These are phyloP conservation scores for Mortierella sp. DNA, from an alignment of 371 early-diverging fungal species.

Conservation along the genomic window DNA sequence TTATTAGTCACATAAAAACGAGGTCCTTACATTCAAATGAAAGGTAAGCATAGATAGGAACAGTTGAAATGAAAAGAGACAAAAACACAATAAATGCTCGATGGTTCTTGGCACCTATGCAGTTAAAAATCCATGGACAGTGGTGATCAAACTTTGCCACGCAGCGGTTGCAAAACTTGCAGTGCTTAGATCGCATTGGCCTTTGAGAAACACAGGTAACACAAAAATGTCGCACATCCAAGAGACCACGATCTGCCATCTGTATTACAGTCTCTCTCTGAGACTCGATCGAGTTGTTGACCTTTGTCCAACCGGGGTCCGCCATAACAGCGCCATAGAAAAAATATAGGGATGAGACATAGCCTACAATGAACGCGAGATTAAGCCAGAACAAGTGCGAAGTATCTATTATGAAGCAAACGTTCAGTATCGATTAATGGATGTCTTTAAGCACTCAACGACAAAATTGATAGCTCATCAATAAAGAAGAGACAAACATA, in stretches of 20 bases:
- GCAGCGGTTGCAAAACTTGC: slow-evolving; percentile 96
- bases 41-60: slow-evolving; percentile 71
- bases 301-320: slow-evolving; percentile 89
- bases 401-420: slow-evolving; percentile 62
- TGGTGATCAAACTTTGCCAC: slow-evolving; percentile 99
- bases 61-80: slow-evolving; percentile 67
- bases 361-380: slow-evolving; percentile 70
- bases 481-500: slow-evolving; percentile 20
- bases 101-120: slow-evolving; percentile 91
- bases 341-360: slow-evolving; percentile 70
- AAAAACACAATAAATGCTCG: slow-evolving; percentile 86
- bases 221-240: slow-evolving; percentile 88
- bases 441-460: neutral
- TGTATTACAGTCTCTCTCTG: slow-evolving; percentile 68
- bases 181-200: slow-evolving; percentile 98
- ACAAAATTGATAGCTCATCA: neutral
- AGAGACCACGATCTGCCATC: slow-evolving; percentile 75
- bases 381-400: slow-evolving; percentile 72
- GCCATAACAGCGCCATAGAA: slow-evolving; percentile 79
- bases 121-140: slow-evolving; percentile 97
- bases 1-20: no score
- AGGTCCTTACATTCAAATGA: slow-evolving; percentile 74
- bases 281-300: slow-evolving; percentile 58
- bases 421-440: neutral
- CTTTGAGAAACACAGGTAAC: slow-evolving; percentile 83